Conservation (phyloP, 495 filamentous ascomycete species). For the Parathielavia hyrcaniae region DNA sequence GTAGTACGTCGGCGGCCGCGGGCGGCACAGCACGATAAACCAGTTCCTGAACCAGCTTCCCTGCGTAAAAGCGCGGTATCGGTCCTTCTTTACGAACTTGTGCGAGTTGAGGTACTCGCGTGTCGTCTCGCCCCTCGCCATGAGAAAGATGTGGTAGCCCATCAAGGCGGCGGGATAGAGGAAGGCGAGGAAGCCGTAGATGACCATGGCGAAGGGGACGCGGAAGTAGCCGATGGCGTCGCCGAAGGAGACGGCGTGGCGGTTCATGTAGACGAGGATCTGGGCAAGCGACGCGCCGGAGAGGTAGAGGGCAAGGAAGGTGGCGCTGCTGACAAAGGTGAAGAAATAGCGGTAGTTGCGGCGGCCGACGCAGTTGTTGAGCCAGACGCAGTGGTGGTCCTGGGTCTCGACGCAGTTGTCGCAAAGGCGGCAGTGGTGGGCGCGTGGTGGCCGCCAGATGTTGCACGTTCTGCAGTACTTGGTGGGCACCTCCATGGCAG, state of each 20-base stretch:
- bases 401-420: conserved; percentile 97
- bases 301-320: conserved; percentile 70
- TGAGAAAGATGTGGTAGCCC: conserved; percentile 85
- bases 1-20: conserved; percentile 83
- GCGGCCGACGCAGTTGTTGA: conserved; percentile 96
- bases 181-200: conserved; percentile 67
- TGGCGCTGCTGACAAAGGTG: conserved; percentile 69
- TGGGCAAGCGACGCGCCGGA: conserved; percentile 72
- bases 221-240: conserved; percentile 60
- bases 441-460: conserved; percentile 91
- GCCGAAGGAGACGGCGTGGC: conserved; percentile 57
- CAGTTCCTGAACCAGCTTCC: conserved; percentile 71
- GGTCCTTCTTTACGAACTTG: conserved; percentile 85
- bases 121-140: conserved; percentile 86
- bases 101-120: conserved; percentile 92
- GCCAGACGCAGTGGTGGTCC: conserved; percentile 98
- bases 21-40: conserved; percentile 71
- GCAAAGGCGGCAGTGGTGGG: conserved; percentile 92
- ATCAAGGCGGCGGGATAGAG: conserved; percentile 79
- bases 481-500: conserved; percentile 92
- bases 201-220: conserved; percentile 82
- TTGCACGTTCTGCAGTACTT: conserved; percentile 97
- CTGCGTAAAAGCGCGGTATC: conserved; percentile 86
- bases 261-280: conserved; percentile 61
- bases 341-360: conserved; percentile 99